Evolutionary conservation across 2,329 filamentous ascomycete species (phyloP), one percentile per base, ranked within the genome.

Genomic region (Neonectria punicea): DNA sequence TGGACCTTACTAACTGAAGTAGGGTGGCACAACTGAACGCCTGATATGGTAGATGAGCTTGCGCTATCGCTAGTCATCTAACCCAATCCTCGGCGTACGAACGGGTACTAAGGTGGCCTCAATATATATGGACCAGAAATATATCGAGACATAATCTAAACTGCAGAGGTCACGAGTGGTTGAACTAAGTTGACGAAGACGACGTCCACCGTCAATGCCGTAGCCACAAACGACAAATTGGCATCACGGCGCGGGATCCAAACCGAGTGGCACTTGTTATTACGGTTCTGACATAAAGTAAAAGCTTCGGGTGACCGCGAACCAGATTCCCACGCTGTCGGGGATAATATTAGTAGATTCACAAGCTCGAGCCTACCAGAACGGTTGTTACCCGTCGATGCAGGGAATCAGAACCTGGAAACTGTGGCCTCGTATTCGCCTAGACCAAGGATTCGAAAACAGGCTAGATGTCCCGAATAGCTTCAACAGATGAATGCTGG

Each of bases 71-170:
- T 1, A 84, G 83, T 1, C 83, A 86, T 71, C 67, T 86, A 20
- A 85, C 86, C 58, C 84, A 87, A 70, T 86, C 83, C 68, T 82
- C 80, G 1, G 78, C 81, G 4, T 87, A 87, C 65, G 83, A 85
- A 85, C 0, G 82, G 77, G 0, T 87, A 87, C 65, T 87, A 85
- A 61, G 78, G 84, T 2, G 85, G 83, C 3, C 85, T 70, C 46
- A 69, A 69, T 69, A 76, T n/a, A 68, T 73, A 54, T 59, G 39
- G 58, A 47, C n/a, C 46, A 49, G 41, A 49, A 30, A 18, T 25
- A 49, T 6, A 28, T 25, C 25, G 25, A 6, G 5, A 6, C 25
- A 22, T 2, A 22, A 4, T 22, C 22, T 4, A 2, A 22, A 22
- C 4, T 22, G 22, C 22, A 22, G 22, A 22, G 22, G 22, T 22